Percentiles rank a stretch among this genome's conserved stretches.
Conservation (phyloP, 768 basidiomycete species). For the Pleurotus pulmonarius region DNA sequence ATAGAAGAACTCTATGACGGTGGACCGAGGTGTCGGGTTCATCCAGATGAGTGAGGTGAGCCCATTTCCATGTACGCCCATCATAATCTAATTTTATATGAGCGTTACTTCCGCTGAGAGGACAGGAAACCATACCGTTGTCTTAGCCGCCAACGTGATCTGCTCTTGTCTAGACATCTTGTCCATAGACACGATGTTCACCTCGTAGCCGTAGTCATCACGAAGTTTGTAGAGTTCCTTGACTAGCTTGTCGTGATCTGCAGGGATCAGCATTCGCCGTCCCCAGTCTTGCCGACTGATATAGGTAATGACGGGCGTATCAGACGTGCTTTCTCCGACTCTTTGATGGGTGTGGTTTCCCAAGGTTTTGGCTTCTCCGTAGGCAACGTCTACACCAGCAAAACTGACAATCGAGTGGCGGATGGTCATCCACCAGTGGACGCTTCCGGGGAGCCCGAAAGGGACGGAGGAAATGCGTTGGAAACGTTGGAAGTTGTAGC, state of each 20-base stretch:
- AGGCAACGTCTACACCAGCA: slow-evolving; percentile 49
- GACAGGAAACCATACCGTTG: slow-evolving; percentile 59
- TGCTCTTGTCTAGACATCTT: slow-evolving; percentile 78
- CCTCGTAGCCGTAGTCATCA: slow-evolving; percentile 75
- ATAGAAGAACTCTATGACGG: slow-evolving; percentile 92
- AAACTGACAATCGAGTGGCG: slow-evolving; percentile 71
- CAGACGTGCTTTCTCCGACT: slow-evolving; percentile 40
- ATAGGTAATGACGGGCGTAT: slow-evolving; percentile 85
- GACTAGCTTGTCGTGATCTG: slow-evolving; percentile 79
- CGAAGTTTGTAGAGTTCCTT: slow-evolving; percentile 65
- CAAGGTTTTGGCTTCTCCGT: neutral
- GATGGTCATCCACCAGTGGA: slow-evolving; percentile 82
- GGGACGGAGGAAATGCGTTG: slow-evolving; percentile 76
- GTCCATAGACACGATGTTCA: slow-evolving; percentile 85
- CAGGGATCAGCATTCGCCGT: slow-evolving; percentile 71
- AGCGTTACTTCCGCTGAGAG: neutral
- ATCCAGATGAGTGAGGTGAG: slow-evolving; percentile 89
- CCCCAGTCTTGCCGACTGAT: slow-evolving; percentile 89
- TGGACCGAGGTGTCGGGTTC: slow-evolving; percentile 76
- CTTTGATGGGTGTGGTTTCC: neutral
- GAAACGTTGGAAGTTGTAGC: slow-evolving; percentile 61
- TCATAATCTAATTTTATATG: slow-evolving; percentile 66
- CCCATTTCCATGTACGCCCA: slow-evolving; percentile 94
- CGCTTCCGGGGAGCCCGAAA: slow-evolving; percentile 69
- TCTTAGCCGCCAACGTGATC: slow-evolving; percentile 73